A percentile compares a stretch with the other conserved stretches of the same genome.
These are phyloP conservation scores for Clitoria ternatea DNA, from an alignment of 306 rosid species.

Conservation along the genomic window DNA sequence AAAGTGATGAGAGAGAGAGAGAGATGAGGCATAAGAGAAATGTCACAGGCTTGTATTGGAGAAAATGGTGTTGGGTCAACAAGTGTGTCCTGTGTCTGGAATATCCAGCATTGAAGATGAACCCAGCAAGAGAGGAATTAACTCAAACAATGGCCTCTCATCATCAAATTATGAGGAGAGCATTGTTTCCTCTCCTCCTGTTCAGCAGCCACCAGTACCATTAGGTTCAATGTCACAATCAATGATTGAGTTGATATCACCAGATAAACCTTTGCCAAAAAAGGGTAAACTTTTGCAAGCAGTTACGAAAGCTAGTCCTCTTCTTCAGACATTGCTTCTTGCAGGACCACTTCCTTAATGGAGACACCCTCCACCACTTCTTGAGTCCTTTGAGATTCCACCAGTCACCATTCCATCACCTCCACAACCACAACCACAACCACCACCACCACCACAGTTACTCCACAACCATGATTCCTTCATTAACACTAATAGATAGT, in stretches of 20 bases:
- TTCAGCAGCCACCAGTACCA: neutral
- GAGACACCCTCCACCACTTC: constrained; percentile 98
- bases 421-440: neutral
- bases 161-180: constrained; percentile 97
- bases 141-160: constrained; percentile 69
- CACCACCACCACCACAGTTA: neutral
- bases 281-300: constrained; percentile 96
- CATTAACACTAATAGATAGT: constrained; percentile 28
- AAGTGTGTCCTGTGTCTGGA: constrained; percentile 62
- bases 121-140: constrained; percentile 74
- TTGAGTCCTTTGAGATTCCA: constrained; percentile 83
- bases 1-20: constrained; percentile 62
- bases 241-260: constrained; percentile 39
- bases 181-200: constrained; percentile 79
- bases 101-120: constrained; percentile 96
- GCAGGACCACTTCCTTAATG: constrained; percentile 99
- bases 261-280: constrained; percentile 80
- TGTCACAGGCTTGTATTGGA: constrained; percentile 62
- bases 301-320: constrained; percentile 96
- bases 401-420: constrained; percentile 82
- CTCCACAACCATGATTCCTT: constrained; percentile 52
- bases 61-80: constrained; percentile 45
- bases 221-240: constrained; percentile 15
- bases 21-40: constrained; percentile 79
- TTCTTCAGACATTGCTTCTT: constrained; percentile 77